Evolutionary conservation across 1,284 basidiomycete species (phyloP), one percentile per base, ranked within the genome.

Genomic region (Microbotryum silenes-acaulis): DNA sequence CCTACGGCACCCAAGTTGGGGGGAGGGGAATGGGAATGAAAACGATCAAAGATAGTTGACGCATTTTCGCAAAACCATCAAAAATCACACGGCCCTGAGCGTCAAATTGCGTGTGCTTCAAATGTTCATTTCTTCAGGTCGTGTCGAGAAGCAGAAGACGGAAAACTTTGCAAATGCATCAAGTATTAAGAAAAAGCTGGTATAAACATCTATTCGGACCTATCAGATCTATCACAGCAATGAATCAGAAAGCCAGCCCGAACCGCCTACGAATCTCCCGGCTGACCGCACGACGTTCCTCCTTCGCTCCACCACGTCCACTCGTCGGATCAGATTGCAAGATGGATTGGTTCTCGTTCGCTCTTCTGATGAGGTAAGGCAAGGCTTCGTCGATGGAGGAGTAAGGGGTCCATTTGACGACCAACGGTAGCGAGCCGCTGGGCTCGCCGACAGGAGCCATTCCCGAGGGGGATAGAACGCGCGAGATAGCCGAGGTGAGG

Each of bases 331-430:
- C 70, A 12, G 60, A 57, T 57, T 69, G 62, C 49, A 72, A 60
- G 42, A 72, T 67, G 37, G 63, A 58, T 42, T 67, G 64, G 62
- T 70, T 72, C 62, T 72, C 71, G 59, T 68, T 69, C 31, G 71
- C 71, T n/a, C 66, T 57, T n/a, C 71, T 62, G 10, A 69, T 66
- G 23, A 72, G 59, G 59, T 72, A 72, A 2, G 71, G 71, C 23
- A 72, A 47, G 6, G 66, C 70, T 45, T 66, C 67, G 31, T 67
- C 68, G 31, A 72, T 59, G 16, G 66, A 54, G 16, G 70, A 70
- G 62, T 70, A 72, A 6, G 71, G 71, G 3, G 68, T 47, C 55
- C 67, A 71, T 46, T 71, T 67, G 59, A 64, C 59, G 56, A 70
- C 64, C 53, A 70, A 52, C 0, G 71, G 70, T 52, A 56, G 5